phyloP scores from a whole-genome alignment of 495 filamentous ascomycete genomes.

The Thermochaetoides thermophila region DNA sequence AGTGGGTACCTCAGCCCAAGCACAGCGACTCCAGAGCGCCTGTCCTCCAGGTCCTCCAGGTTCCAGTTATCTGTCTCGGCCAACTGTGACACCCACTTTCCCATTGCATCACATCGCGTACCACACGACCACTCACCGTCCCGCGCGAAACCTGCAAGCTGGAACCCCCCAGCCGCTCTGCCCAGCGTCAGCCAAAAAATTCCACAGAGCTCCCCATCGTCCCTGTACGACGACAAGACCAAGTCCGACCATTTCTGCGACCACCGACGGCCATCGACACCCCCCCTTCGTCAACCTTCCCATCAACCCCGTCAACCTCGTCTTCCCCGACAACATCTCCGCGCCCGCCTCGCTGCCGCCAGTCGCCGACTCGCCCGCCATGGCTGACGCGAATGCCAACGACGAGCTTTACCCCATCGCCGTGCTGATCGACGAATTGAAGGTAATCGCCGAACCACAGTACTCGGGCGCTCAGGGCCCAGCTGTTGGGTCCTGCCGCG shows the following conservation, averaged over 20 bases:
- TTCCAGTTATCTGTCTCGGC: conserved; percentile 1
- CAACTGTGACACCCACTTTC: conserved; percentile 8
- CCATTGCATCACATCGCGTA: conserved; percentile 21
- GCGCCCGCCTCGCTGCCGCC: no score
- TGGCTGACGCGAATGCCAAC: conserved; percentile 48
- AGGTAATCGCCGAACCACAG: conserved; percentile 40
- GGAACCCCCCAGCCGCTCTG: conserved; percentile 15
- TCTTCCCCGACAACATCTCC: no score
- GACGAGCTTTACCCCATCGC: conserved; percentile 99
- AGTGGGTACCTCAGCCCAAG: no score
- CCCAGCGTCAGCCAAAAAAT: conserved; percentile 12
- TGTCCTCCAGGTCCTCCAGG: no score
- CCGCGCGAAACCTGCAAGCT: no score
- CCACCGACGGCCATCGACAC: no score
- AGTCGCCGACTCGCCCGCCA: conserved; percentile 25
- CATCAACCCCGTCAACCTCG: no score
- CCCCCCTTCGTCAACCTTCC: no score
- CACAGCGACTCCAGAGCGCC: no score
- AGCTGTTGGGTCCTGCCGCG: background rate
- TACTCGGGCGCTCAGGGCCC: conserved; percentile 11
- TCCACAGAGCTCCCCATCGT: conserved; percentile 2
- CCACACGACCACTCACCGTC: no score
- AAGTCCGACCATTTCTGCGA: conserved; percentile 6
- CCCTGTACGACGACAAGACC: conserved; percentile 4
- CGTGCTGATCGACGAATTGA: conserved; percentile 97